Evolutionary conservation across 1,139 yeast species (phyloP).

Genomic region (Suhomyces taliae): DNA sequence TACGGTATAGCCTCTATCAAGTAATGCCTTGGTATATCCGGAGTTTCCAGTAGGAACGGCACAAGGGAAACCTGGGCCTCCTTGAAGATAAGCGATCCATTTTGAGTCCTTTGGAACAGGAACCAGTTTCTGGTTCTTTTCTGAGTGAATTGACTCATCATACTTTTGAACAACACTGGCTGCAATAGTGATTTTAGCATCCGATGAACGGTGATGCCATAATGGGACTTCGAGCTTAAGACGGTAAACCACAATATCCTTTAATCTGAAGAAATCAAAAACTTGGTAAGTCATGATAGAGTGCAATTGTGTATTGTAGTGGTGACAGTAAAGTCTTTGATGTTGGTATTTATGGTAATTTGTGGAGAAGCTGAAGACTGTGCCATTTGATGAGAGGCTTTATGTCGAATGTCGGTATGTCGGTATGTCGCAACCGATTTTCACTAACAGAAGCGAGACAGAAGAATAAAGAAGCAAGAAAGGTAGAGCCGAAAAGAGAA

Average conservation of each 20-base stretch:
- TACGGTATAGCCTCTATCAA: constrained; percentile 47
- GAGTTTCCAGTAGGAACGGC: constrained; percentile 36
- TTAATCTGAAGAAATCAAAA: constrained; percentile 30
- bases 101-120: constrained; percentile 31
- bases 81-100: constrained; percentile 49
- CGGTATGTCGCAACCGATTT: no score
- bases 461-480: no score
- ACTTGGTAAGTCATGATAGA: constrained; percentile 2
- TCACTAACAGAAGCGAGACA: no score
- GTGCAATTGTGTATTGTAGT: no score
- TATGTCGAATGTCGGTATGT: no score
- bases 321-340: no score
- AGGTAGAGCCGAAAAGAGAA: no score
- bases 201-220: constrained; percentile 16
- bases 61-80: constrained; percentile 60
- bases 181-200: constrained; percentile 26
- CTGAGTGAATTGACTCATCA: constrained; percentile 18
- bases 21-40: constrained; percentile 37
- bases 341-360: no score
- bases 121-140: constrained; percentile 8
- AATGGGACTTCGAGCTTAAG: constrained; percentile 27
- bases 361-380: no score
- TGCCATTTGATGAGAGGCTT: no score
- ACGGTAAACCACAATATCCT: constrained; percentile 20
- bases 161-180: constrained; percentile 38